phyloP scores from a whole-genome alignment of 208 protist species.

The Kentomonas sorsogonicus region DNA sequence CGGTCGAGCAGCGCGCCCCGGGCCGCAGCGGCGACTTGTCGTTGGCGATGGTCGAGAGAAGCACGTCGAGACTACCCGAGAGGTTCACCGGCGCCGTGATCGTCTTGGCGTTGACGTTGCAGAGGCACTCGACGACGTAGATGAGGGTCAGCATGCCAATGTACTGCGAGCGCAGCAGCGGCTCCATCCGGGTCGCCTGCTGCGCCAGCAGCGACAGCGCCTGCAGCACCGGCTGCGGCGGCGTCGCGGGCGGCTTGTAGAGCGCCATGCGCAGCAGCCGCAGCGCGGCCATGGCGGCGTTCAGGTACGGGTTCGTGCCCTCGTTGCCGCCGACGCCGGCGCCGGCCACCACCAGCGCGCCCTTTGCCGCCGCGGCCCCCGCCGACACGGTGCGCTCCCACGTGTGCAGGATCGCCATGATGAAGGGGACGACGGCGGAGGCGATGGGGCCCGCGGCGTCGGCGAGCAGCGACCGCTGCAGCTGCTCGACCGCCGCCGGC shows the following conservation, averaged over 20 bases:
- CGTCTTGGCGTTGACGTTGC: conserved; percentile 65
- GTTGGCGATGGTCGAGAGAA: conserved; percentile 45
- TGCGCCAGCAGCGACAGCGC: conserved; percentile 37
- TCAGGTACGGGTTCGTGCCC: conserved; percentile 40
- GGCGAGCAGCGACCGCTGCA: conserved; percentile 35
- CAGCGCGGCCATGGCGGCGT: conserved; percentile 31
- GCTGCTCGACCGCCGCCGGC: conserved; percentile 17
- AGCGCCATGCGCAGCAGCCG: conserved; percentile 61
- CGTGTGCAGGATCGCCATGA: conserved; percentile 44
- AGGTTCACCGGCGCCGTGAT: conserved; percentile 36
- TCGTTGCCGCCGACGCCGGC: conserved; percentile 19
- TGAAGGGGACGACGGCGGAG: conserved; percentile 49
- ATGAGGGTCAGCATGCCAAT: conserved; percentile 71
- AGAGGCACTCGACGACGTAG: conserved; percentile 52
- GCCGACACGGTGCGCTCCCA: conserved; percentile 28
- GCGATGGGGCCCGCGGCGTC: conserved; percentile 36
- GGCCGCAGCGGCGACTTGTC: conserved; percentile 43
- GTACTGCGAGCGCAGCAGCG: conserved; percentile 43
- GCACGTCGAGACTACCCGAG: conserved; percentile 21
- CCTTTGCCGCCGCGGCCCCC: not conserved
- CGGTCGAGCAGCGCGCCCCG: conserved; percentile 30
- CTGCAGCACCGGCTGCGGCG: conserved; percentile 24
- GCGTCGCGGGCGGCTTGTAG: conserved; percentile 33
- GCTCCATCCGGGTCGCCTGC: conserved; percentile 43
- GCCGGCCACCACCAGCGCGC: conserved; percentile 3